These are phyloP conservation scores for Aechmea fasciata DNA, from an alignment of 176 grass and related monocot species.

Conservation along the genomic window DNA sequence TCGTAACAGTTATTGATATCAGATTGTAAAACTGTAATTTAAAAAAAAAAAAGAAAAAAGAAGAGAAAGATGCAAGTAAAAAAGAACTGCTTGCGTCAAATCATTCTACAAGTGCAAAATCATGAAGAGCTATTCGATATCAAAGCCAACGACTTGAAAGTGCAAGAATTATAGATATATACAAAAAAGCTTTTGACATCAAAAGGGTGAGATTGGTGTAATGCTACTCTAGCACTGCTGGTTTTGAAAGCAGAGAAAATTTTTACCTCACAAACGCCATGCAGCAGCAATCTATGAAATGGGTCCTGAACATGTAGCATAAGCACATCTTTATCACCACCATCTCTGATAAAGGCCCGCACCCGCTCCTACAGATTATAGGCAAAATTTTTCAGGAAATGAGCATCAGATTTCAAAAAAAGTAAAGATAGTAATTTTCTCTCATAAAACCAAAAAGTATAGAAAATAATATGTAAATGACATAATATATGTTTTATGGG, in stretches of 20 bases:
- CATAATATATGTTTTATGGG: no score
- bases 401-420: not conserved
- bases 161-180: no score
- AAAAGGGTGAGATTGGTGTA: not conserved
- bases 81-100: not conserved
- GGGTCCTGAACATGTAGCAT: constrained; percentile 69
- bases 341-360: constrained; percentile 37
- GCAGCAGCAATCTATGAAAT: constrained; percentile 76
- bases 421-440: not conserved
- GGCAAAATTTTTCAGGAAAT: not conserved
- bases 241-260: not conserved
- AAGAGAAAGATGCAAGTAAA: not conserved
- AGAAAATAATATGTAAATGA: no score
- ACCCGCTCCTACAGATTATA: constrained; percentile 42
- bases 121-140: no score
- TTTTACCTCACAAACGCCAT: constrained; percentile 89
- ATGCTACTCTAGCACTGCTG: no score
- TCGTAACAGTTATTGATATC: constrained; percentile 36
- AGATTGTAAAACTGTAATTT: constrained; percentile 73
- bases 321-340: constrained; percentile 36
- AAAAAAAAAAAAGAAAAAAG: not conserved
- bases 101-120: not conserved
- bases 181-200: not conserved
- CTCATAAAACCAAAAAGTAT: no score
- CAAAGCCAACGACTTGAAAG: no score